Conservation (phyloP, 768 basidiomycete genomes). For the Chalciporus chontae region DNA sequence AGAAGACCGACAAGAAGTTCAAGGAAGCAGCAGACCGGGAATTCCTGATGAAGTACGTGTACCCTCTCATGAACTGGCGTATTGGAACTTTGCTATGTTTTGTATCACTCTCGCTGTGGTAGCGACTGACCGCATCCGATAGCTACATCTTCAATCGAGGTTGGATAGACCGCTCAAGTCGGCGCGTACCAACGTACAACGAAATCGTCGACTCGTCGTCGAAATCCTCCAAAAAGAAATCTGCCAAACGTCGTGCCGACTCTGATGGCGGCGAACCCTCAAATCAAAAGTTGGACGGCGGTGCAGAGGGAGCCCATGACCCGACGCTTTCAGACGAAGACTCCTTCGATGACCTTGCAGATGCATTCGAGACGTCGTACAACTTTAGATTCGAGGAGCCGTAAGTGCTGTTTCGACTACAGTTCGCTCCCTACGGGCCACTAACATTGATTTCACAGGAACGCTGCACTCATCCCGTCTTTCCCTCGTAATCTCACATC, state of each 20-base stretch:
- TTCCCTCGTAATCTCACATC: constrained; percentile 74
- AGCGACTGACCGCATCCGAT: constrained; percentile 2
- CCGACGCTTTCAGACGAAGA: constrained; percentile 53
- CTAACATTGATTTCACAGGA: constrained; percentile 39
- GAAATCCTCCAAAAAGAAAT: constrained; percentile 28
- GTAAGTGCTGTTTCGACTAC: constrained; percentile 41
- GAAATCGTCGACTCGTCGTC: constrained; percentile 59
- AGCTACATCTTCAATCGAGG: constrained; percentile 98
- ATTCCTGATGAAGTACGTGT: constrained; percentile 82
- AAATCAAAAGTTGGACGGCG: constrained; percentile 10
- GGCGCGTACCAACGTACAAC: constrained; percentile 78
- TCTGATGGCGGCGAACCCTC: constrained; percentile 14
- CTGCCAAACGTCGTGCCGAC: constrained; percentile 11
- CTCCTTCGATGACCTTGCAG: constrained; percentile 86
- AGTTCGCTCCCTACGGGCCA: not conserved
- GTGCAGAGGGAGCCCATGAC: constrained; percentile 25
- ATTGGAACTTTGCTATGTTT: not conserved
- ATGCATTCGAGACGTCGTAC: constrained; percentile 92
- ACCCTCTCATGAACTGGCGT: not conserved
- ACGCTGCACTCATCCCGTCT: constrained; percentile 59
- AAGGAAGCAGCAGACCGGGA: constrained; percentile 76
- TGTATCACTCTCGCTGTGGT: not conserved
- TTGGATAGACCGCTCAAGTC: constrained; percentile 82
- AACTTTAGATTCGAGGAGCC: constrained; percentile 98
- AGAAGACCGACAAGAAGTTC: constrained; percentile 24